phyloP scores from a whole-genome alignment of 2,329 filamentous ascomycete genomes.

The Cladosporium sp. region DNA sequence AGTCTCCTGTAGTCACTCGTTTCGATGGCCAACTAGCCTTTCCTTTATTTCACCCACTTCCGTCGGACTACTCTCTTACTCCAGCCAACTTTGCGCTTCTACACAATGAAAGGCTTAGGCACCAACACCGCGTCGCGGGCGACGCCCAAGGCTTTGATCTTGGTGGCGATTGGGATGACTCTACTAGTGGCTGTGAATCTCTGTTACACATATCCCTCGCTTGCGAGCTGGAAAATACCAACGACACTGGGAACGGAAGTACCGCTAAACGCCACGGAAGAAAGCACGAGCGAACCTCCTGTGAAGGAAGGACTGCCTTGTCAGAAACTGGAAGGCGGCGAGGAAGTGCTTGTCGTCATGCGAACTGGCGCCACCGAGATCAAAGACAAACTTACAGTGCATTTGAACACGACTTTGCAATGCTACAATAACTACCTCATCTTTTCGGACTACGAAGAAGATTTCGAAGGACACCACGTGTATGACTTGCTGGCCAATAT shows the following conservation, averaged over 20 bases:
- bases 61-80: neutral
- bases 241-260: neutral
- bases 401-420: constrained; percentile 55
- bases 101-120: constrained; percentile 9
- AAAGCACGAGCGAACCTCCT: neutral
- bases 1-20: neutral
- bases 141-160: constrained; percentile 10
- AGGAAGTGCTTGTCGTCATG: constrained; percentile 58
- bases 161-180: constrained; percentile 9
- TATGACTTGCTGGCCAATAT: constrained; percentile 40
- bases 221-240: constrained; percentile 10
- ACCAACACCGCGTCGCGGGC: constrained; percentile 12
- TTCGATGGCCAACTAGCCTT: neutral
- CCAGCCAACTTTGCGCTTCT: neutral
- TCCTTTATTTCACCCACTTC: neutral
- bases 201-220: constrained; percentile 11
- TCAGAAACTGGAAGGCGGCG: constrained; percentile 8
- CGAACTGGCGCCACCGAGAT: constrained; percentile 61
- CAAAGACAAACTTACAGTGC: constrained; percentile 55
- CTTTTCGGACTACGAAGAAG: constrained; percentile 59
- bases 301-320: neutral
- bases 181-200: constrained; percentile 7
- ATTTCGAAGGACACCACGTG: constrained; percentile 46
- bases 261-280: neutral
- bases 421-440: constrained; percentile 58